Base-by-base conservation (phyloP, 768 basidiomycete genomes). In the Boletus subcaerulescens region DNA sequence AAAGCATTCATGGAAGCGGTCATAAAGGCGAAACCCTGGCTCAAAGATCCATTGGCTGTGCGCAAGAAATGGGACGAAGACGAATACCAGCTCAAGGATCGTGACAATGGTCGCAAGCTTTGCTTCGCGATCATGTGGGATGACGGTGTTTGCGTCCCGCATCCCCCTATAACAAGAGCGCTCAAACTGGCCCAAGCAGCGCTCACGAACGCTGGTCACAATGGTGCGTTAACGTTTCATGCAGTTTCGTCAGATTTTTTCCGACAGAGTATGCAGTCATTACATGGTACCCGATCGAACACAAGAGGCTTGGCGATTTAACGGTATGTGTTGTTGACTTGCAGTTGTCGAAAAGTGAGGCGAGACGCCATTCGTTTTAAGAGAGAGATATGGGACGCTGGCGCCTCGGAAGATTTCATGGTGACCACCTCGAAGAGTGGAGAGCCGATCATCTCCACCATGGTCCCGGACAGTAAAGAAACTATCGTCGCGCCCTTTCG, bases 71-170 rank as follows among this genome's bases (percentile, higher is more conserved):
- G 88, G 88, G 75, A 73, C 52, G 78, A 85, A 44, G 75, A 79
- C 0, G 82, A 75, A 42, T 90, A 87, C 65, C 63, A 65, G 6
- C 75, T 91, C n/a, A 61, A 59, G 15, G 84, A 88, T 24, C 85
- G 85, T 53, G 81, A 80, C 11, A 66, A 70, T 10, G 82, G 80
- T n/a, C 74, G 74, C 60, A 60, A 66, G 40, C 65, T 84, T 7
- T 82, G 85, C 60, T 81, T 84, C 60, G 82, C 71, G 0, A 77
- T 91, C 50, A 72, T 88, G 70, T 85, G 84, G 83, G 77, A 89
- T 58, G 83, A 91, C 59, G 83, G 80, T 2, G 48, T 76, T n/a
- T 68, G 81, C 13, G 62, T 71, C 24, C 87, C 89, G 1, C 79
- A 84, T 59, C 87, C 89, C 1, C 89, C 91, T 0, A 70, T 90